phyloP scores from a whole-genome alignment of 306 rosid species.

The Crotalaria pallida region DNA sequence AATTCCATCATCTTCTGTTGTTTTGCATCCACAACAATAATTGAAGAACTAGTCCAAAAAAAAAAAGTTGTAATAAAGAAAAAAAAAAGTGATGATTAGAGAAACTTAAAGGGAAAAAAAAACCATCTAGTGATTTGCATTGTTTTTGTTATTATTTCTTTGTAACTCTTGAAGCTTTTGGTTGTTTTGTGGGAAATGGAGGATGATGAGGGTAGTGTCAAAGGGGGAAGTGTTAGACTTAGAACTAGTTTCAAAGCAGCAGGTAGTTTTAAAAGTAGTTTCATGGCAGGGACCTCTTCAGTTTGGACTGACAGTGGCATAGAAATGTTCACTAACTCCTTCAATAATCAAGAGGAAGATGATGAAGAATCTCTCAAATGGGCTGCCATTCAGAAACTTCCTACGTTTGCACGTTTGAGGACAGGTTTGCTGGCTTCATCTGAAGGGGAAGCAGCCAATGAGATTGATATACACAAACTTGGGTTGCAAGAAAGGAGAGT shows the following conservation, averaged over 20 bases:
- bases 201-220: background rate
- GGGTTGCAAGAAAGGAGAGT: conserved; percentile 50
- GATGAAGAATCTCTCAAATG: conserved; percentile 44
- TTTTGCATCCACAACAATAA: background rate
- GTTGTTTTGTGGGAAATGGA: background rate
- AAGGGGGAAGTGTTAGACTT: background rate
- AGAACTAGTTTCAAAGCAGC: background rate
- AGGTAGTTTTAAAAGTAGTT: background rate
- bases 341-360: conserved; percentile 22
- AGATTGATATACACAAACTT: conserved; percentile 55
- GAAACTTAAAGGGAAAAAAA: too few relatives aligned
- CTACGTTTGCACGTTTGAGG: conserved; percentile 32
- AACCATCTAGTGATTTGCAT: background rate
- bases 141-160: background rate
- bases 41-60: background rate
- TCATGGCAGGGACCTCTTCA: conserved; percentile 16
- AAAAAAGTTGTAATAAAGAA: background rate
- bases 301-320: conserved; percentile 17
- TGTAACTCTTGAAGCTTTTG: background rate
- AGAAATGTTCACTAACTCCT: conserved; percentile 20
- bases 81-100: background rate
- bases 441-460: conserved; percentile 50
- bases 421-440: conserved; percentile 24
- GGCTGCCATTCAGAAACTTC: conserved; percentile 41
- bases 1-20: background rate